Evolutionary conservation across 2,329 filamentous ascomycete species (phyloP).

Genomic region (Cryphonectria parasitica): DNA sequence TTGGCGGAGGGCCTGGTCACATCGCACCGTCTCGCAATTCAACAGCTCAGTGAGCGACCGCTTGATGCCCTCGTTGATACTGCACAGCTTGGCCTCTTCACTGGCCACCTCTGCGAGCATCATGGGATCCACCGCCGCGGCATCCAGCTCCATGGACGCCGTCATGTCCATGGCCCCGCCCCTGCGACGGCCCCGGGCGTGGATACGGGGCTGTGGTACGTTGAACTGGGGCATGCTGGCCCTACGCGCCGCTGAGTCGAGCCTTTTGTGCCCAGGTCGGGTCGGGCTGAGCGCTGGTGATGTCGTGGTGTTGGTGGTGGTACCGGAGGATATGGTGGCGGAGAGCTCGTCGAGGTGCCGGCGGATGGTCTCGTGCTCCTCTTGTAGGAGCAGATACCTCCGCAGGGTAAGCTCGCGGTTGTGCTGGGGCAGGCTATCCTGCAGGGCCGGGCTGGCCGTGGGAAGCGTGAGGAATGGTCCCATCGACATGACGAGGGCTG

Average conservation of each 20-base stretch:
- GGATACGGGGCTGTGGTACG: constrained; percentile 33
- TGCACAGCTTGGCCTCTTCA: constrained; percentile 57
- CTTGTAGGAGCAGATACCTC: constrained; percentile 57
- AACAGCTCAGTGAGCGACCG: constrained; percentile 63
- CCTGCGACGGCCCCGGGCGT: constrained; percentile 36
- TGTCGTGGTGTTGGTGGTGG: constrained; percentile 46
- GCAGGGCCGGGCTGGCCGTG: not conserved
- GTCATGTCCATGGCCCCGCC: constrained; percentile 33
- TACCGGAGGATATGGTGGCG: constrained; percentile 41
- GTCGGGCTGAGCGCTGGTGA: constrained; percentile 31
- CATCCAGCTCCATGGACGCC: constrained; percentile 35
- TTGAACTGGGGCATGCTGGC: constrained; percentile 29
- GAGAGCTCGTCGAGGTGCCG: constrained; percentile 55
- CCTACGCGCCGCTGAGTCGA: constrained; percentile 27
- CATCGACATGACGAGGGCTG: constrained; percentile 20
- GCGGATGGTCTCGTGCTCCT: constrained; percentile 58
- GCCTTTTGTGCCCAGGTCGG: constrained; percentile 26
- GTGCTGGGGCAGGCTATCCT: constrained; percentile 35
- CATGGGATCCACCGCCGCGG: constrained; percentile 50
- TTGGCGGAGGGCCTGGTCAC: constrained; percentile 55
- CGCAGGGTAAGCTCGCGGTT: constrained; percentile 55
- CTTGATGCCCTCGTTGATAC: constrained; percentile 65
- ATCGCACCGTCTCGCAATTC: constrained; percentile 60
- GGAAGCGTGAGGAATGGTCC: constrained; percentile 9
- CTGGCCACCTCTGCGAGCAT: constrained; percentile 53